Evolutionary conservation across 1,284 basidiomycete genomes (phyloP), one percentile per base, ranked within the genome.

Genomic region (Leccinum cinnamomeum): DNA sequence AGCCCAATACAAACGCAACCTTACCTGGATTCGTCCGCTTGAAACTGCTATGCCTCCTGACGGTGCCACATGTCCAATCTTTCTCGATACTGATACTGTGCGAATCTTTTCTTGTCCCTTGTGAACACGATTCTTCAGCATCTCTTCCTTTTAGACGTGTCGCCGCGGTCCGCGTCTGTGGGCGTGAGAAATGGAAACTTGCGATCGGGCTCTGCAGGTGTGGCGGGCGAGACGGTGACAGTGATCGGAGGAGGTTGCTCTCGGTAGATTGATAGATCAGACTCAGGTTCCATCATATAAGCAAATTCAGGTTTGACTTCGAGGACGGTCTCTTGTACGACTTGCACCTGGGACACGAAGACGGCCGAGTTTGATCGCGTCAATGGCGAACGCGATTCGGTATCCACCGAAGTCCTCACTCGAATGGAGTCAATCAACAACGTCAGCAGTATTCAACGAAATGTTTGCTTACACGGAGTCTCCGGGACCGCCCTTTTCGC

Each of bases 161-260:
- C 30, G 30, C 30, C 30, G 30, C 30, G 30, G 30, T 33, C 30
- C 30, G 30, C 30, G 30, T 33, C 30, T 33, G 30, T 33, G 30
- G 30, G 30, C 30, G 11, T 63, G 51, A 20, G 64, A 62, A 5
- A 67, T 10, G 67, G 60, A 53, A 71, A 71, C 55, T 57, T 67
- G 53, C 60, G 65, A n/a, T 75, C 69, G 0, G 65, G 57, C 1
- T 76, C 77, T 50, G 77, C 76, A 3, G 82, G 82, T 0, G 80
- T 79, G 2, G 82, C 81, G 1, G 82, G 82, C 0, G 80, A 81
- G 48, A 84, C 73, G 1, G 77, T 82, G 63, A 84, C 50, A n/a
- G 50, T 53, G 50, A 28, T 83, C 6, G 82, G 77, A 28, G 79
- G 74, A 2, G 60, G 65, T 35, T 55, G 63, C 30, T 33, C 7